Conservation (phyloP, 176 grass and related monocot genomes). For the Oryza longistaminata region DNA sequence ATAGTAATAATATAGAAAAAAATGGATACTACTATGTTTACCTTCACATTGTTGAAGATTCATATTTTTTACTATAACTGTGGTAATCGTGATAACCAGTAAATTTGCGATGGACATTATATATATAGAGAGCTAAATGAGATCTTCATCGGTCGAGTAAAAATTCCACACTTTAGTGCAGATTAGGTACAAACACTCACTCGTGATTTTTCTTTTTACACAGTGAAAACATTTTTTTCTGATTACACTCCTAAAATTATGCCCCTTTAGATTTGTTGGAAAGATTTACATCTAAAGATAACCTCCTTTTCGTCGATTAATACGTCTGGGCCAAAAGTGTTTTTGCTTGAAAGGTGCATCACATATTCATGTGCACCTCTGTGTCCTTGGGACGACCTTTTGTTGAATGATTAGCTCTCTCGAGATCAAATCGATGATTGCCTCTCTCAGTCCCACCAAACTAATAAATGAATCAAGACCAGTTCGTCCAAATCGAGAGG, state of each 20-base stretch:
- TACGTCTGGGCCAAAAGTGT: not conserved
- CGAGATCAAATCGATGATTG: not conserved
- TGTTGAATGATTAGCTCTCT: not conserved
- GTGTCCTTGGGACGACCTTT: not conserved
- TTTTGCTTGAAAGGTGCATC: not conserved
- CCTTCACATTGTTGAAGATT: no score
- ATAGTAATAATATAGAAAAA: not conserved
- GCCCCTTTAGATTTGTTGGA: no score
- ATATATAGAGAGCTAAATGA: no score
- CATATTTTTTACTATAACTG: no score
- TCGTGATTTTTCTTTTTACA: no score
- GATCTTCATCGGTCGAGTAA: no score
- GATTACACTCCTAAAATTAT: no score
- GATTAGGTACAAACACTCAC: no score
- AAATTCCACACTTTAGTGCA: no score
- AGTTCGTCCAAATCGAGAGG: not conserved
- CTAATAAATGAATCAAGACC: constrained; percentile 7
- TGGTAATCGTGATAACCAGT: no score
- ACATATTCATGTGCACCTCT: constrained; percentile 3
- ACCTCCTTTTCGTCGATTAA: not conserved
- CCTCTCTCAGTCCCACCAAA: not conserved
- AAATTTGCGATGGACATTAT: no score
- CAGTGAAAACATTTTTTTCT: no score
- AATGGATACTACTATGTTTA: not conserved
- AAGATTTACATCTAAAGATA: not conserved